Percentiles rank a stretch among this genome's conserved stretches.
Conservation (phyloP, 768 basidiomycete species). For the Leccinellum rugosiceps region DNA sequence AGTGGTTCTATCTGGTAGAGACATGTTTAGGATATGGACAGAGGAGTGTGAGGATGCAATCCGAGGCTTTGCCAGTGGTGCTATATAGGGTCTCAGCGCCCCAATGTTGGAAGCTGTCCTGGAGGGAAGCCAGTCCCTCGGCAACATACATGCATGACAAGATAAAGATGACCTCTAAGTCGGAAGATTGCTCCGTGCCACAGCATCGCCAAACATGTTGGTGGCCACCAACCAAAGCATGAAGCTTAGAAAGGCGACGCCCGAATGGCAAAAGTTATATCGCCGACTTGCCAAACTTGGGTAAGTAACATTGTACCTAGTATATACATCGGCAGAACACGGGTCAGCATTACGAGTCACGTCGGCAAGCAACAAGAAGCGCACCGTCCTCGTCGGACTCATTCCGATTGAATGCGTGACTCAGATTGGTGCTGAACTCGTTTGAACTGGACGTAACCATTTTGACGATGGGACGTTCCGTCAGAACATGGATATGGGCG, state of each 20-base stretch:
- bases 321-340: background rate
- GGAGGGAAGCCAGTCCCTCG: background rate
- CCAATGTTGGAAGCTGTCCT: background rate
- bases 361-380: background rate
- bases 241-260: background rate
- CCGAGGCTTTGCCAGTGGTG: too few species aligned
- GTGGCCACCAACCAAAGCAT: background rate
- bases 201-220: background rate
- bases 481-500: background rate
- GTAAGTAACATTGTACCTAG: too few species aligned
- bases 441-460: background rate
- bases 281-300: background rate
- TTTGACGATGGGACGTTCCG: background rate
- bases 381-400: background rate
- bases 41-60: background rate
- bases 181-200: background rate
- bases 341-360: background rate
- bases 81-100: background rate
- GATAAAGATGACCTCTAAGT: background rate
- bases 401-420: background rate
- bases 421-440: background rate
- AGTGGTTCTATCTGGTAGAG: slow-evolving; percentile 36
- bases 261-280: background rate
- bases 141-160: background rate
- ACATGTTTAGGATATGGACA: slow-evolving; percentile 2